Base-by-base conservation (phyloP, 2,329 filamentous ascomycete species). In the Polychaeton citri region DNA sequence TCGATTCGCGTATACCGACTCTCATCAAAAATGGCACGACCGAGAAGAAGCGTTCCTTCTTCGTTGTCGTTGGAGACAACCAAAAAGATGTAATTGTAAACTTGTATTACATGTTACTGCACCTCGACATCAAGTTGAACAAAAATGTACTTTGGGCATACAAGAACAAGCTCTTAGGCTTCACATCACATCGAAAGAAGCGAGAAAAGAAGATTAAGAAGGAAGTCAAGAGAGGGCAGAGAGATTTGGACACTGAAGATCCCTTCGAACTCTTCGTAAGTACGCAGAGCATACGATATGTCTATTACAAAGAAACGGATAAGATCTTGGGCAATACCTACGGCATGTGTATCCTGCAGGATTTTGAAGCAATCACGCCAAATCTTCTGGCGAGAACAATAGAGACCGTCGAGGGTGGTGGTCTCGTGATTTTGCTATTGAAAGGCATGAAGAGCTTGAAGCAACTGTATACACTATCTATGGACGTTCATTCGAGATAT, bases 261-360 rank as follows among this genome's bases (percentile, higher is more conserved):
- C 82, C 90, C 0, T 98, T 98, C 66, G 90, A 98, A 64, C 74
- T 96, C 37, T 98, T 96, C 63, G 81, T 96, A 50, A 90, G 86
- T 39, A 77, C 94, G 38, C 83, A 96, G 65, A 86, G 95, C 61
- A 94, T 98, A 58, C 82, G 90, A 60, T 98, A 98, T 72, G 85
- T 90, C 39, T 98, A 94, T 71, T 98, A 98, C 69, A 98, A 98
- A 64, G 90, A 98, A 66, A 96, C 90, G 19, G 90, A 98, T 54
- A 96, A 95, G 69, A 95, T 98, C 54, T 64, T 96, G 38, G 90
- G 90, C 58, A 93, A 96, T 60, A 98, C 90, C 30, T 98, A 90
- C 56, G 88, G 88, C 56, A 95, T 95, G 84, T 95, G 86, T 59
- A 93, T 98, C 45, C 65, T 98, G 48, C 90, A 98, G 60, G 90